Conservation (phyloP, 2,329 filamentous ascomycete species). For the Penicillium frequentans region DNA sequence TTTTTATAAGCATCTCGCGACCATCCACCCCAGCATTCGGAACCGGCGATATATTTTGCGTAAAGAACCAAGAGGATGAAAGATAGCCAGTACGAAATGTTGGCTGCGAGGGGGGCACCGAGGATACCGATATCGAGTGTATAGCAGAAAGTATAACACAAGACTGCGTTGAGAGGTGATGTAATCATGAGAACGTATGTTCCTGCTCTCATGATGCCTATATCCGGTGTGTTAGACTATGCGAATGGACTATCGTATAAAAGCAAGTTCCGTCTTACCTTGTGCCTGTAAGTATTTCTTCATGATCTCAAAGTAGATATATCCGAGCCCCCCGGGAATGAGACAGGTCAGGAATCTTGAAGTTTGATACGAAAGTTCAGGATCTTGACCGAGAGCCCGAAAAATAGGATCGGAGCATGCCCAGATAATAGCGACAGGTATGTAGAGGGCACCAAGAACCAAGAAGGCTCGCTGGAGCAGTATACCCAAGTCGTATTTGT, state of each 20-base stretch:
- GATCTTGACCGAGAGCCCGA: constrained; percentile 71
- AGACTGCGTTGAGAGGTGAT: constrained; percentile 58
- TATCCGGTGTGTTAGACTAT: neutral
- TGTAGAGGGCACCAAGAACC: constrained; percentile 70
- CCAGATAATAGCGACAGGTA: constrained; percentile 73
- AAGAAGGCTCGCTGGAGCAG: constrained; percentile 75
- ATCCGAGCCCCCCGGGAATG: constrained; percentile 79
- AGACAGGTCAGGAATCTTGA: constrained; percentile 71
- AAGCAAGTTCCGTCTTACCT: constrained; percentile 36
- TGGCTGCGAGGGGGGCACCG: constrained; percentile 78
- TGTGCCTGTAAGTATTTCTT: constrained; percentile 61
- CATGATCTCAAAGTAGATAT: constrained; percentile 83
- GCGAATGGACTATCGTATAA: neutral
- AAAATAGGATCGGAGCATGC: constrained; percentile 73
- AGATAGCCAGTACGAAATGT: constrained; percentile 82
- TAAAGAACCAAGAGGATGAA: constrained; percentile 76
- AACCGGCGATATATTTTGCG: constrained; percentile 67
- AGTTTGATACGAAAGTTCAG: constrained; percentile 72
- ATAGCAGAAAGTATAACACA: constrained; percentile 72
- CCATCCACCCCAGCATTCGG: constrained; percentile 78
- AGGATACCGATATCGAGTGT: constrained; percentile 69
- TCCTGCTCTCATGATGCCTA: constrained; percentile 64
- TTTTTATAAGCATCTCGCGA: constrained; percentile 65
- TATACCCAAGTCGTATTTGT: constrained; percentile 75
- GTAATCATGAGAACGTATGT: constrained; percentile 63